These are phyloP conservation scores for Talaromyces sp. DNA, from an alignment of 2,329 filamentous ascomycete species.

Conservation along the genomic window DNA sequence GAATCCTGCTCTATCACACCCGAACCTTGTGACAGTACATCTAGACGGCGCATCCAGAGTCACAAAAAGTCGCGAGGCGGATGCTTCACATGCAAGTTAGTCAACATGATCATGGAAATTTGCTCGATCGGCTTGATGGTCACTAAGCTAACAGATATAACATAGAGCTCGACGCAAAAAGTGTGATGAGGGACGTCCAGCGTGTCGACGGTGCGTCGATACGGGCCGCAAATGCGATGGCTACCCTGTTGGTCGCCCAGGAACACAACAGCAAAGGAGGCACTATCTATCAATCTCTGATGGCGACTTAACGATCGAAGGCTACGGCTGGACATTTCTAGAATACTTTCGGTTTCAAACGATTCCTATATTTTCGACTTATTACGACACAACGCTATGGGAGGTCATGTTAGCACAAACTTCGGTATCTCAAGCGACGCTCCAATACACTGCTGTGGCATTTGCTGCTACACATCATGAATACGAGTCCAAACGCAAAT, in stretches of 20 bases:
- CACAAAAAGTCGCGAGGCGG: neutral
- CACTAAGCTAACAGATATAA: neutral
- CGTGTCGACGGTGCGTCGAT: slow-evolving; percentile 33
- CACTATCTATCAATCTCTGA: neutral
- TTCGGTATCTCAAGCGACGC: slow-evolving; percentile 6
- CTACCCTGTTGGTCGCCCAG: slow-evolving; percentile 21
- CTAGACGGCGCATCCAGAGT: neutral
- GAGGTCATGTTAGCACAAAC: slow-evolving; percentile 13
- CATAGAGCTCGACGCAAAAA: slow-evolving; percentile 30
- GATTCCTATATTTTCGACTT: slow-evolving; percentile 9
- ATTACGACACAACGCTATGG: slow-evolving; percentile 16
- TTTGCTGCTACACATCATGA: neutral
- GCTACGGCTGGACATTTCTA: neutral
- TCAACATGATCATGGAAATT: neutral
- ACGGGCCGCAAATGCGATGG: slow-evolving; percentile 22
- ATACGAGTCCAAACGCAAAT: neutral
- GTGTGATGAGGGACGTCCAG: slow-evolving; percentile 35
- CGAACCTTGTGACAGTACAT: neutral
- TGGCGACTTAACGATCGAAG: neutral
- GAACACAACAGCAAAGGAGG: neutral
- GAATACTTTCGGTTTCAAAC: slow-evolving; percentile 5
- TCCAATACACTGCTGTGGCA: neutral
- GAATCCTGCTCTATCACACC: neutral
- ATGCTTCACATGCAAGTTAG: slow-evolving; percentile 10
- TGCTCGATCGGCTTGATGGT: too few relatives aligned